Evolutionary conservation across 805 yeast genomes (phyloP).

Genomic region (Nakazawaea holstii): DNA sequence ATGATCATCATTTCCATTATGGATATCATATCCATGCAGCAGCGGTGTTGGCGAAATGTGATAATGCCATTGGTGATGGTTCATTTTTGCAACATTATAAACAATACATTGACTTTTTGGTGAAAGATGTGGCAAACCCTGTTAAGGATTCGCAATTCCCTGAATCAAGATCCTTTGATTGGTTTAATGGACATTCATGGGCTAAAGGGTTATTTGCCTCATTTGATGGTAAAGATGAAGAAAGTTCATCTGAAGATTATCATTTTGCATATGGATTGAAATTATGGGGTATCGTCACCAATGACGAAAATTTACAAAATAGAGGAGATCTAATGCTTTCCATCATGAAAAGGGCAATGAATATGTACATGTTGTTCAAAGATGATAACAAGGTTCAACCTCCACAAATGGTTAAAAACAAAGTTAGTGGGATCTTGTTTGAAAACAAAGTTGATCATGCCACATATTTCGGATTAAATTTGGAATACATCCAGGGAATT

Average conservation of each 20-base stretch:
- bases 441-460: constrained; percentile 68
- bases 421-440: constrained; percentile 64
- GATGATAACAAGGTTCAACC: constrained; percentile 53
- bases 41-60: constrained; percentile 55
- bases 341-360: constrained; percentile 46
- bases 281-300: constrained; percentile 50
- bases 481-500: constrained; percentile 66
- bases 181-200: constrained; percentile 71
- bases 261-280: constrained; percentile 60
- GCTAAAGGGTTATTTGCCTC: constrained; percentile 66
- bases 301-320: constrained; percentile 43
- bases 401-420: constrained; percentile 44
- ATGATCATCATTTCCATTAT: constrained; percentile 75
- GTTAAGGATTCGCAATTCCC: constrained; percentile 51
- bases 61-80: constrained; percentile 33
- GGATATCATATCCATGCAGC: constrained; percentile 71
- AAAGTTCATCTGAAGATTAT: constrained; percentile 65
- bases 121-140: constrained; percentile 61
- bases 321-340: constrained; percentile 57
- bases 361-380: constrained; percentile 39
- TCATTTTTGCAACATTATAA: constrained; percentile 41
- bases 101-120: constrained; percentile 45
- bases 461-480: constrained; percentile 62
- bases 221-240: constrained; percentile 73
- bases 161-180: constrained; percentile 59